Evolutionary conservation across 306 rosid genomes (phyloP), one percentile per base, ranked within the genome.

Genomic region (Cucurbita pepo): DNA sequence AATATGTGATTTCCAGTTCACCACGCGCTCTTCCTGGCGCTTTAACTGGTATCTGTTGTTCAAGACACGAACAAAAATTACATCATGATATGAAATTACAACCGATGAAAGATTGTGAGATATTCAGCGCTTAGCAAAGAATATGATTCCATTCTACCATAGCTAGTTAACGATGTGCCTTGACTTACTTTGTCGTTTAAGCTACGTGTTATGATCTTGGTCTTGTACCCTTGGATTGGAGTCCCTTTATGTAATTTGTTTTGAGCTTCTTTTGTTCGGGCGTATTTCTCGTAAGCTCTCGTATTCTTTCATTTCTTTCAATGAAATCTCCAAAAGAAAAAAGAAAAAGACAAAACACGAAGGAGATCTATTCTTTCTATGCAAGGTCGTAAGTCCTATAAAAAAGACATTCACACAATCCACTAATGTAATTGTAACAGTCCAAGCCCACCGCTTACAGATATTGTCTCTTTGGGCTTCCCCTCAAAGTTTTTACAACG

Each of bases 1-100:
- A 81, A 77, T 90, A 92, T 59, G 93, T 92, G 66, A 85, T 87
- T 79, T 92, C 98, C 54, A 92, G 75, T 85, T 83, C 90, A 67
- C 98, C 98, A 5, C 96, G 98, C 58, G 96, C 93, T 75, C 83
- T 90, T 25, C 34, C 98, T 66, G 96, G 98, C n/a, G 96, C 96
- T 79, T 92, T 92, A 47, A 92, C 52, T 43, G 97, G 96, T 78
- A 92, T 81, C 96, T 92, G 86, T 76, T 67, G 10, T 50, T n/a
- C 74, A 80, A 57, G 74, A 59, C 59, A 71, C 51, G 71, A 43
- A 55, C 62, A 50, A 56, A 38, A 38, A 73, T 59, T 34, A 55
- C 45, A 13, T 47, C 19, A 15, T 21, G 22, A 21, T 21, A 69
- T 18, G n/a, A 64, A 43, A 19, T n/a, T 63, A 63, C 8, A 63